Evolutionary conservation across 1,284 basidiomycete species (phyloP).

Genomic region (Inonotus hispidus): DNA sequence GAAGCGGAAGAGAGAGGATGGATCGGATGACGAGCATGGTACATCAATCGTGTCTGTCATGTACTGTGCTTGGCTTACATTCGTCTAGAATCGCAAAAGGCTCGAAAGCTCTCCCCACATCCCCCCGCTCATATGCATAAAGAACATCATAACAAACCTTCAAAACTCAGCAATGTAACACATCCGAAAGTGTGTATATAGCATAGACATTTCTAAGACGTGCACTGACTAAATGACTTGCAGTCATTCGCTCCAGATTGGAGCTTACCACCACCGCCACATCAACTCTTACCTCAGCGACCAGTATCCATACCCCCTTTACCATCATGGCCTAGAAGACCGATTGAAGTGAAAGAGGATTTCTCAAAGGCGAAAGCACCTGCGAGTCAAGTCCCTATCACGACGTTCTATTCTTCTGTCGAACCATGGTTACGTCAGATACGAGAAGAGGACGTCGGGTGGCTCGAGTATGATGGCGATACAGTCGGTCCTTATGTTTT

Average conservation of each 20-base stretch:
- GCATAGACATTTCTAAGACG: not conserved
- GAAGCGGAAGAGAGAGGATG: constrained; percentile 77
- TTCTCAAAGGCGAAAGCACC: constrained; percentile 76
- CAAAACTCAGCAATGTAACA: constrained; percentile 36
- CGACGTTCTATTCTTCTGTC: constrained; percentile 78
- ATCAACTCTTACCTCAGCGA: constrained; percentile 53
- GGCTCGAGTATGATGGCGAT: constrained; percentile 82
- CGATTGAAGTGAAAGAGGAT: constrained; percentile 79
- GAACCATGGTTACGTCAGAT: constrained; percentile 84
- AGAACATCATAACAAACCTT: constrained; percentile 40
- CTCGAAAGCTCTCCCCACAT: constrained; percentile 52
- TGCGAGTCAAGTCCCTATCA: constrained; percentile 57
- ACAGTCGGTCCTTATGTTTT: constrained; percentile 83
- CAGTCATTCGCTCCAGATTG: constrained; percentile 50
- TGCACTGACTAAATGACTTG: constrained; percentile 26
- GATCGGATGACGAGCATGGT: constrained; percentile 67
- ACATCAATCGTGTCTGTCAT: constrained; percentile 13
- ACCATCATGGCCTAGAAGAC: constrained; percentile 70
- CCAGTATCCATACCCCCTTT: constrained; percentile 42
- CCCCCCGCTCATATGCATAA: constrained; percentile 35
- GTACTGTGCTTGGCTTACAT: not conserved
- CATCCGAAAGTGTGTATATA: constrained; percentile 45
- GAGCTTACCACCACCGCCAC: constrained; percentile 39
- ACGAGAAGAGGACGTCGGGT: constrained; percentile 88
- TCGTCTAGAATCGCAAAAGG: constrained; percentile 42